These are phyloP conservation scores for Talaromyces liani DNA, from an alignment of 495 filamentous ascomycete species.

Conservation along the genomic window DNA sequence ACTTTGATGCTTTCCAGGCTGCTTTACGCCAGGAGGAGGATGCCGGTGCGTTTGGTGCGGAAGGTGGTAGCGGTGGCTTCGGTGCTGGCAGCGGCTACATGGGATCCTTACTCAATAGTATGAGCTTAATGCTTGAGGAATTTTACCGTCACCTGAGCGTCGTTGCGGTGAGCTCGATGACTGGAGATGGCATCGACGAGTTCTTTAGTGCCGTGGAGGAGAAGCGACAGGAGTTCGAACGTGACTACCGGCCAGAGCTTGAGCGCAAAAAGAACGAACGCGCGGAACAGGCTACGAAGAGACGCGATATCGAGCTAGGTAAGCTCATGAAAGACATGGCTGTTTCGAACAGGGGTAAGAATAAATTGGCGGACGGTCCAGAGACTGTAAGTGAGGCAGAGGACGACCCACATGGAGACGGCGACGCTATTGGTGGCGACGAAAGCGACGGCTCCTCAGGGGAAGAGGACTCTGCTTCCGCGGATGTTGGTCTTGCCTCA, in stretches of 20 bases:
- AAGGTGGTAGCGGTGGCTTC: conserved; percentile 52
- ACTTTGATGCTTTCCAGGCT: conserved; percentile 91
- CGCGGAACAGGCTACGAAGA: conserved; percentile 61
- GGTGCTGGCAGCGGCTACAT: conserved; percentile 88
- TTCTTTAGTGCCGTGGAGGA: conserved; percentile 84
- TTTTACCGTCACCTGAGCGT: conserved; percentile 92
- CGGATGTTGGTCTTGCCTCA: conserved; percentile 34
- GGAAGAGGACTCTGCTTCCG: conserved; percentile 26
- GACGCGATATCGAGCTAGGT: conserved; percentile 71
- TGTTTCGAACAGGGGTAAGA: conserved; percentile 41
- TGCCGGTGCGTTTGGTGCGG: conserved; percentile 63
- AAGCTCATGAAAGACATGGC: conserved; percentile 94
- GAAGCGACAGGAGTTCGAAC: conserved; percentile 83
- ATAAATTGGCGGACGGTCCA: conserved; percentile 20
- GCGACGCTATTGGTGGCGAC: conserved; percentile 18
- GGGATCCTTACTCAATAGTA: conserved; percentile 91
- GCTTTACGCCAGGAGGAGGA: conserved; percentile 77
- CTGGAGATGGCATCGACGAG: conserved; percentile 80
- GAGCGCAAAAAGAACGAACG: conserved; percentile 69
- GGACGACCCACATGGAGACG: conserved; percentile 33
- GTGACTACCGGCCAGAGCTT: conserved; percentile 88
- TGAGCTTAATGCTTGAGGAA: conserved; percentile 96
- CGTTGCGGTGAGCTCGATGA: conserved; percentile 89
- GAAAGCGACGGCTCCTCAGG: conserved; percentile 15
- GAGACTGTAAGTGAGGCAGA: conserved; percentile 48